These are phyloP conservation scores for Peterozyma xylosa DNA, from an alignment of 805 yeast species.

Conservation along the genomic window DNA sequence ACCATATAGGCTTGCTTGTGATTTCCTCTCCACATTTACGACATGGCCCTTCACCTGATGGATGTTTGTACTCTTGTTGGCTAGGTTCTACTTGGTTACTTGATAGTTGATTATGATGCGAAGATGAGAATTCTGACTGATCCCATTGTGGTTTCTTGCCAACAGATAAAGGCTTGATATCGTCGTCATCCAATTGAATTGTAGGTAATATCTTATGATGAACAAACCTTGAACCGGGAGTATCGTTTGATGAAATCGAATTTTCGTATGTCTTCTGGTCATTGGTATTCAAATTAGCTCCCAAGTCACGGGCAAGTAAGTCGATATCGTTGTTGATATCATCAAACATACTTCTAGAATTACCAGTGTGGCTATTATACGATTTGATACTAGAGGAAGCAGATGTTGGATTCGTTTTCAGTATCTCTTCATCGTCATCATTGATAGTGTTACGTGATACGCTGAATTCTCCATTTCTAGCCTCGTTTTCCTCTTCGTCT, in stretches of 20 bases:
- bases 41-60: constrained; percentile 76
- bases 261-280: no score
- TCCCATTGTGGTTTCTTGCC: neutral
- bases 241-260: neutral
- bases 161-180: neutral
- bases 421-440: no score
- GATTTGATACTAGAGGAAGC: neutral
- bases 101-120: neutral
- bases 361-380: no score
- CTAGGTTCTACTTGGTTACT: neutral
- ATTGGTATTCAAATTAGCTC: no score
- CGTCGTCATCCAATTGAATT: neutral
- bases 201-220: neutral
- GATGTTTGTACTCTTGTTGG: constrained; percentile 15
- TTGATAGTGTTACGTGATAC: no score
- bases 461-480: no score
- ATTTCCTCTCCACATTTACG: constrained; percentile 61
- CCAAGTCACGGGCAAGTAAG: no score
- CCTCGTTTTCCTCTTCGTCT: neutral
- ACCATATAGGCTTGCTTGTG: constrained; percentile 51
- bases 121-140: neutral
- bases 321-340: no score
- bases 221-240: neutral
- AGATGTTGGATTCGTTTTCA: neutral
- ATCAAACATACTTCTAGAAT: no score